phyloP scores from a whole-genome alignment of 306 rosid genomes.

The Acacia confusa region DNA sequence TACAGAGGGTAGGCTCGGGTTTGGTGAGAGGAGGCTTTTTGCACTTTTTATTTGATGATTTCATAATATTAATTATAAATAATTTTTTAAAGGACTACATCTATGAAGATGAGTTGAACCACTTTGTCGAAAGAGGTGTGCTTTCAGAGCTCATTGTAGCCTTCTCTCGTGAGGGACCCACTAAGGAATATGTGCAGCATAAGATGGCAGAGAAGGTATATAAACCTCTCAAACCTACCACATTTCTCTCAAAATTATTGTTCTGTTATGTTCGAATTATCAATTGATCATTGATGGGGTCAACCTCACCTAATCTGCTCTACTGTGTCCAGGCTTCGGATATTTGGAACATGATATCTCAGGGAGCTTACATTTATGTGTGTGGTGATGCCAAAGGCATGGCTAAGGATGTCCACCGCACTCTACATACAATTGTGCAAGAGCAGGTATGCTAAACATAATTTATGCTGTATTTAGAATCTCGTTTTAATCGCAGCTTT shows the following conservation, averaged over 20 bases:
- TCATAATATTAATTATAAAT: neutral
- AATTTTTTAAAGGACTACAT: conserved; percentile 69
- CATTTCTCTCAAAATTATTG: neutral
- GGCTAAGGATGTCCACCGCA: conserved; percentile 98
- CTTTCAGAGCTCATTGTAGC: conserved; percentile 87
- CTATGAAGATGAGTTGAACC: conserved; percentile 84
- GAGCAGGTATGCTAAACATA: conserved; percentile 61
- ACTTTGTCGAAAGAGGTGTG: conserved; percentile 65
- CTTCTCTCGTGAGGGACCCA: conserved; percentile 93
- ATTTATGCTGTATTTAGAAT: neutral
- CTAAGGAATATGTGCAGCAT: conserved; percentile 94
- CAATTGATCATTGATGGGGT: neutral
- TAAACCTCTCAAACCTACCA: conserved; percentile 1
- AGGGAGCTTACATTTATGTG: conserved; percentile 84
- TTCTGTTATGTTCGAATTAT: neutral
- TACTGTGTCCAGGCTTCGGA: conserved; percentile 70
- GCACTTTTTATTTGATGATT: neutral
- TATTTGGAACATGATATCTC: conserved; percentile 78
- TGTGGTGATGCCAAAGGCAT: conserved; percentile 99
- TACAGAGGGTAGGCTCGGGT: neutral
- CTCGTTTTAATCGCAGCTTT: neutral
- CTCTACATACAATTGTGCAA: conserved; percentile 73
- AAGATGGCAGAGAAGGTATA: conserved; percentile 85
- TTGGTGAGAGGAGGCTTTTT: neutral
- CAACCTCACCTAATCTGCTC: conserved; percentile 18